These are phyloP conservation scores for Salinomyces thailandicus DNA, from an alignment of 2,329 filamentous ascomycete species.

Conservation along the genomic window DNA sequence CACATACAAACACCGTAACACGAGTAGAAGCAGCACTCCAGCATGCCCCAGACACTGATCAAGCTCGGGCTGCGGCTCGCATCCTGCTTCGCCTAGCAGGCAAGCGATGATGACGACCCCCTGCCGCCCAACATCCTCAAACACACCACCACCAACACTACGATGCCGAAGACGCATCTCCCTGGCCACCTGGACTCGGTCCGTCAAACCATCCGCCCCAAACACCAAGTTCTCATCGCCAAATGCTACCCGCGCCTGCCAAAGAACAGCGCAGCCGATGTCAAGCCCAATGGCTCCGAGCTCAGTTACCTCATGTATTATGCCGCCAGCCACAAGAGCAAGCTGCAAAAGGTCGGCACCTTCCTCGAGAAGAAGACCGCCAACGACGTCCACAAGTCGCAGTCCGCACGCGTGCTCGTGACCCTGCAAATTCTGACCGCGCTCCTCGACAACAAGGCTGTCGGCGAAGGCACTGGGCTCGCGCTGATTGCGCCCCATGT, in stretches of 20 bases:
- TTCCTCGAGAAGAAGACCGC: slow-evolving; percentile 93
- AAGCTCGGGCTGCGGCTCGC: neutral
- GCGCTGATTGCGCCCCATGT: slow-evolving; percentile 75
- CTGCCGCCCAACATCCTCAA: too few species aligned
- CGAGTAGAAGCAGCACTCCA: too few species aligned
- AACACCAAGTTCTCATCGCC: slow-evolving; percentile 90
- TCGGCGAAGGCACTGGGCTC: slow-evolving; percentile 59
- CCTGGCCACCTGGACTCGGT: slow-evolving; percentile 19
- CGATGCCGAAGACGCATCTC: slow-evolving; percentile 13
- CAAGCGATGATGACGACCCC: neutral
- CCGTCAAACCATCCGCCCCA: slow-evolving; percentile 61
- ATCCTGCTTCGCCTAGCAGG: neutral
- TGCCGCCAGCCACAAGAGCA: slow-evolving; percentile 83
- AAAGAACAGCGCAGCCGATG: slow-evolving; percentile 73
- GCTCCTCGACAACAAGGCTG: slow-evolving; percentile 65
- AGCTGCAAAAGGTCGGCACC: slow-evolving; percentile 88
- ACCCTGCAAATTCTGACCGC: slow-evolving; percentile 86
- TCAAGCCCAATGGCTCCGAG: slow-evolving; percentile 93
- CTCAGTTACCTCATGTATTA: slow-evolving; percentile 96
- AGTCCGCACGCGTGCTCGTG: slow-evolving; percentile 79
- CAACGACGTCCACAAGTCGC: slow-evolving; percentile 78
- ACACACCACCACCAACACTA: neutral
- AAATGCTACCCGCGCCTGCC: slow-evolving; percentile 93
- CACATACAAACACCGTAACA: too few species aligned
- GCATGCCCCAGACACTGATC: too few species aligned